Evolutionary conservation across 1,139 yeast genomes (phyloP), one percentile per base, ranked within the genome.

Genomic region (Yarrowia galli): DNA sequence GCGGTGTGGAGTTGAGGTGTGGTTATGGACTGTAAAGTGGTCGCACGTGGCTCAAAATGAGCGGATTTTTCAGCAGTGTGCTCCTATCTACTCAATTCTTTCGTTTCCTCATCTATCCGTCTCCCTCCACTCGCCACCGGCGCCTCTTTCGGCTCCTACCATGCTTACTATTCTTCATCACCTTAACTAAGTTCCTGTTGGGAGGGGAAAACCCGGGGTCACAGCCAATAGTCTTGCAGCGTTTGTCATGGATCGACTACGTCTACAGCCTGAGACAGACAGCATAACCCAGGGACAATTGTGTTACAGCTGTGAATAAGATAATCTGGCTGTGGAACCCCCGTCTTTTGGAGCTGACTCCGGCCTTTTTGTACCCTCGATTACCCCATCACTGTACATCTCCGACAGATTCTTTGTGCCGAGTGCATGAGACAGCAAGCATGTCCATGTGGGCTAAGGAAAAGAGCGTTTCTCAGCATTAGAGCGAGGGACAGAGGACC

Each of bases 171-270:
- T 36, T 53, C 60, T 22, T 38, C 45, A 22, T 36, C 13, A 25
- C 46, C 48, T 18, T 28, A 56, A 56, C 48, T 16, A 56, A 42
- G 63, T 58, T 48, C 35, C 42, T 58, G 64, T 58, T 58, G 64
- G 64, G 64, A 58, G 64, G 64, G 64, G 64, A 58, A 58, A 58
- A 43, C 64, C 51, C 42, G 64, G 51, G 51, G 51, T 58, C 51
- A 28, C 64, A 58, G 64, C 64, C 64, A 58, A 58, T 58, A 28
- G 64, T 20, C 20, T 42, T 43, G 51, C 51, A 20, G 64, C 42
- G 64, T 43, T 58, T 58, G 64, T 58, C 49, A 58, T 58, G 64
- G 32, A 58, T 58, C 40, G 61, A n/a, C 61, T 51, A 51, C 18
- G 23, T 42, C 46, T 35, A 32, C 63, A 40, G 36, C 36, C 49